Percentiles rank a stretch among this genome's conserved stretches.
Conservation (phyloP, 371 early-diverging fungal species). For the Apophysomyces trapeziformis region DNA sequence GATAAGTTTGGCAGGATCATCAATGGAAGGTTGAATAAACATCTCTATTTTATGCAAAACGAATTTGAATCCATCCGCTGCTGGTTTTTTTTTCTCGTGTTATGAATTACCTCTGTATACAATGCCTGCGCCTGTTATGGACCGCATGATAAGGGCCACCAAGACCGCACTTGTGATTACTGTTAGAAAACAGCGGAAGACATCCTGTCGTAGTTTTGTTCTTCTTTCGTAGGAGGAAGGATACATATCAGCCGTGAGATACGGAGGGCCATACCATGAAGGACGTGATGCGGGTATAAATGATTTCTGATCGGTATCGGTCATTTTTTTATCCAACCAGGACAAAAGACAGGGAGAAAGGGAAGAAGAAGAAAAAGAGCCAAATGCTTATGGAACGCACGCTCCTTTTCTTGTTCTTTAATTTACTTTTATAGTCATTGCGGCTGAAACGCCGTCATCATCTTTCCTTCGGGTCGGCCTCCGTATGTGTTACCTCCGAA, state of each 20-base stretch:
- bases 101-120: constrained; percentile 15
- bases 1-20: constrained; percentile 25
- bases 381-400: too few relatives aligned
- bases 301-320: not conserved
- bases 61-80: too few relatives aligned
- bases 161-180: not conserved
- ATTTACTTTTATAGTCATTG: too few relatives aligned
- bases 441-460: not conserved
- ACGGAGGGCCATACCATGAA: constrained; percentile 1
- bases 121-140: not conserved
- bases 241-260: not conserved
- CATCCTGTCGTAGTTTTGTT: not conserved
- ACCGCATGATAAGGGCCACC: not conserved
- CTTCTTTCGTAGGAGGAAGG: not conserved
- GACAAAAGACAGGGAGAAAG: too few relatives aligned
- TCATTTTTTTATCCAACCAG: too few relatives aligned
- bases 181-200: not conserved
- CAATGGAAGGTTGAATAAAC: not conserved
- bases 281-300: not conserved
- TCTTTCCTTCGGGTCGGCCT: not conserved
- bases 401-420: too few relatives aligned
- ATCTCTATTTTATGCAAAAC: not conserved
- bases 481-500: not conserved
- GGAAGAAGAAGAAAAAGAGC: too few relatives aligned
- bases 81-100: not conserved